phyloP scores from a whole-genome alignment of 1,139 yeast species.

The Saccharomyces hybrid region DNA sequence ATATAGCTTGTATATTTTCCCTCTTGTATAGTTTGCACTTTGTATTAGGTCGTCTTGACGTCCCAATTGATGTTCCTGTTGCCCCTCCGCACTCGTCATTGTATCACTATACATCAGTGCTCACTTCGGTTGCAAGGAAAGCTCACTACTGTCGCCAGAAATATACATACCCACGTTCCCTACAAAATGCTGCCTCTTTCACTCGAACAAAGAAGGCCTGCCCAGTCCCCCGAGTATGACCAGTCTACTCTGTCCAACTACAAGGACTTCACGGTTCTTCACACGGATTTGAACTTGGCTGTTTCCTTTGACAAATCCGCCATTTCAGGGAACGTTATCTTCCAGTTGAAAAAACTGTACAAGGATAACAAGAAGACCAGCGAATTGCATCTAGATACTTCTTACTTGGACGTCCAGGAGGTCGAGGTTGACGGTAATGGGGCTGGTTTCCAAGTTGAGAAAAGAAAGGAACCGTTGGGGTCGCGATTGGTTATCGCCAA shows the following conservation, averaged over 20 bases:
- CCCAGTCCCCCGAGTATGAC: slow-evolving; percentile 51
- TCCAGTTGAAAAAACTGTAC: slow-evolving; percentile 34
- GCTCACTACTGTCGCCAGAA: not conserved
- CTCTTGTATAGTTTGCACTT: not conserved
- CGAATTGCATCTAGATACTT: slow-evolving; percentile 56
- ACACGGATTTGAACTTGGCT: slow-evolving; percentile 47
- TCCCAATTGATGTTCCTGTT: not conserved
- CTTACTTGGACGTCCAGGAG: slow-evolving; percentile 46
- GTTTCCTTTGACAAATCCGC: slow-evolving; percentile 49
- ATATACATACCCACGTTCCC: not conserved
- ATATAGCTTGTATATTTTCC: not conserved
- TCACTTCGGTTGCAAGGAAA: not conserved
- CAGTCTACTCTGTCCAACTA: slow-evolving; percentile 76
- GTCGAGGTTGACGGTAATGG: slow-evolving; percentile 38
- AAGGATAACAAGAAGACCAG: slow-evolving; percentile 15
- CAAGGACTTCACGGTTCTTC: slow-evolving; percentile 40
- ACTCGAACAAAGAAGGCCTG: slow-evolving; percentile 34
- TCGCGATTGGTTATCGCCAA: slow-evolving; percentile 44
- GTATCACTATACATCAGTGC: not conserved
- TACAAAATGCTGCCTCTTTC: slow-evolving; percentile 16
- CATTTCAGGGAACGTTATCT: slow-evolving; percentile 51
- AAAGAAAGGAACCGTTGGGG: slow-evolving; percentile 60
- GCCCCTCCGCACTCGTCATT: not conserved
- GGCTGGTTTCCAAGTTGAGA: slow-evolving; percentile 36
- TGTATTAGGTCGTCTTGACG: not conserved